A percentile compares a stretch with the other conserved stretches of the same genome.
These are phyloP conservation scores for Geranium incanum DNA, from an alignment of 441 rosid genomes.

Conservation along the genomic window DNA sequence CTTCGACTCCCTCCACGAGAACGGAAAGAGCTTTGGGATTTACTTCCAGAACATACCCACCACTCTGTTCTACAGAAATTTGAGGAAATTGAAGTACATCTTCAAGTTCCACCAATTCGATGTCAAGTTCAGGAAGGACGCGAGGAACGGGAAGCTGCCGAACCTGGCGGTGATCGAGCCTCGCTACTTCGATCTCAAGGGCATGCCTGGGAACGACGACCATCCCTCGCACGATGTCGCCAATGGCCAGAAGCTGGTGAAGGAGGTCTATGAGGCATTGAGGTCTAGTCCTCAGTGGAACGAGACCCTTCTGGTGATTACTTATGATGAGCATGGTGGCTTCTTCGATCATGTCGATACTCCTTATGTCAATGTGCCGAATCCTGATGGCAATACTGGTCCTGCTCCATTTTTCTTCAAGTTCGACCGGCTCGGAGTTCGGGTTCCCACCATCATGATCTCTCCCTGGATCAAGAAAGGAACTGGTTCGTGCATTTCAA, in stretches of 20 bases:
- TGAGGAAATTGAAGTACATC: constrained; percentile 68
- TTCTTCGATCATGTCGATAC: constrained; percentile 87
- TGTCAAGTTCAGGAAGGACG: constrained; percentile 64
- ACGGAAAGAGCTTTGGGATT: constrained; percentile 56
- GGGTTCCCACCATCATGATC: constrained; percentile 89
- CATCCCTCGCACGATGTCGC: constrained; percentile 96
- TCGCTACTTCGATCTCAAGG: constrained; percentile 69
- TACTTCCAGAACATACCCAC: constrained; percentile 78
- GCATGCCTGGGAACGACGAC: constrained; percentile 75
- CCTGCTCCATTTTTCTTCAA: constrained; percentile 92
- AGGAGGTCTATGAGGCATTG: constrained; percentile 81
- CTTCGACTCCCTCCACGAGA: constrained; percentile 73
- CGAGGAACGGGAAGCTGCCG: constrained; percentile 66
- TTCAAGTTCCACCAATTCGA: constrained; percentile 60
- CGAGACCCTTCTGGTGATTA: constrained; percentile 69
- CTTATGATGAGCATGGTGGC: constrained; percentile 94
- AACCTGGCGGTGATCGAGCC: constrained; percentile 83
- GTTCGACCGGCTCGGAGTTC: constrained; percentile 86
- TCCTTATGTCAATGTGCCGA: constrained; percentile 68
- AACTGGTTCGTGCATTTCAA: constrained; percentile 35
- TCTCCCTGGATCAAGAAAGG: constrained; percentile 97
- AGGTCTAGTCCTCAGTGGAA: constrained; percentile 94
- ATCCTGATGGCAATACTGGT: constrained; percentile 85
- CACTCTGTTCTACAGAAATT: constrained; percentile 70
- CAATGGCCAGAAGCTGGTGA: constrained; percentile 73